Evolutionary conservation across 164 flowering plant genomes (phyloP), one percentile per base, ranked within the genome.

Genomic region (Macadamia integrifolia): DNA sequence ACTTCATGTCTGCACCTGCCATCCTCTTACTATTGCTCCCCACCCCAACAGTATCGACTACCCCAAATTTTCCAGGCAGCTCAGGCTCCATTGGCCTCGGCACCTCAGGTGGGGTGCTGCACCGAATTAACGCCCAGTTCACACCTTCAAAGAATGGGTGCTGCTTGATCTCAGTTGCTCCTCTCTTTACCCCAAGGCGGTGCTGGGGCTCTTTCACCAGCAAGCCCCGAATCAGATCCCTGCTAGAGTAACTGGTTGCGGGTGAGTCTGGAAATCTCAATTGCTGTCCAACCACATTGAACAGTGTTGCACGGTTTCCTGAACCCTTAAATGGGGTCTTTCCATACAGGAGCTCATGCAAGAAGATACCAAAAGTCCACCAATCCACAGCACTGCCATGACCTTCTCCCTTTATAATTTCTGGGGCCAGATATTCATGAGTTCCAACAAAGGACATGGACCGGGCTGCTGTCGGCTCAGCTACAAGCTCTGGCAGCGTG

Each of bases 321-420:
- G 92, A 80, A 14, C 95, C 95, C 76, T 87, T 89, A 68, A 89
- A 89, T 18, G 95, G 95, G 31, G 95, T 89, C 68, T 79, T 86
- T 18, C 95, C 90, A 61, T 89, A 87, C 0, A 89, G 66, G 17
- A 89, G 76, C 62, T 89, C 95, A 53, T 89, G 88, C 78, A 89
- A 74, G 80, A 89, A 89, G 56, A 89, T 80, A 14, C 95, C 95
- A 68, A 89, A 87, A 14, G 92, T 89, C 95, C 95, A 89, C 95
- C 95, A 89, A 68, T 89, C 95, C 58, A 89, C 95, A 0, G 92
- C 92, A 74, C 95, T 89, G 9, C 95, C 92, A 73, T 87, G 92
- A 50, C 95, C 95, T 74, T 89, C 95, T 30, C 90, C 93, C 67
- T 84, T 84, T 74, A 87, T 87, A 48, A 87, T 87, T 76, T 87